Conservation (phyloP, 306 rosid genomes). For the Cicer arietinum region DNA sequence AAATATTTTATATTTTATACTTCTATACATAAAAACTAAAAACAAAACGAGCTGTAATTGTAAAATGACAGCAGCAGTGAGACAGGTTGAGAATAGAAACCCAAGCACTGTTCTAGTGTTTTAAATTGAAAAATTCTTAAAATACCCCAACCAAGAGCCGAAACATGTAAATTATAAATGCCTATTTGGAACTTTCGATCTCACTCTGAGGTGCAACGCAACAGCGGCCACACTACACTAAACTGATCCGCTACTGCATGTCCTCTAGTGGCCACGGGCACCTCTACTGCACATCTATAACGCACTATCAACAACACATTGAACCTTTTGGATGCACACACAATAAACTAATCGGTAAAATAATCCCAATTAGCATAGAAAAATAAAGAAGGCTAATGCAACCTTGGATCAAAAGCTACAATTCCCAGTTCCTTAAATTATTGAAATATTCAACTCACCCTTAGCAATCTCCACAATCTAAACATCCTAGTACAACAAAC, state of each 20-base stretch:
- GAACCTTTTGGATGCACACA: constrained; percentile 48
- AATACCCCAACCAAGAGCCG: background rate
- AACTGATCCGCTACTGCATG: background rate
- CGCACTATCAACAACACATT: background rate
- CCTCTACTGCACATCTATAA: background rate
- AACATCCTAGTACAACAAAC: constrained; percentile 13
- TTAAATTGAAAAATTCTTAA: background rate
- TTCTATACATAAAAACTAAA: too few species aligned
- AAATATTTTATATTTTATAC: too few species aligned
- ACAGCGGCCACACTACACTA: background rate
- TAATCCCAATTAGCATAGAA: constrained; percentile 63
- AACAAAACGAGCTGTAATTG: background rate
- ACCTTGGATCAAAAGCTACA: constrained; percentile 67
- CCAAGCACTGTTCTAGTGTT: background rate
- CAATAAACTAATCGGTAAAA: constrained; percentile 10
- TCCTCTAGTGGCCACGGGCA: background rate
- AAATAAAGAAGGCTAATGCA: constrained; percentile 47
- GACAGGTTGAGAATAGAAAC: background rate
- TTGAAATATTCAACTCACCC: constrained; percentile 59
- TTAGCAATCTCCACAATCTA: constrained; percentile 60
- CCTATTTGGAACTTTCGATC: too few species aligned
- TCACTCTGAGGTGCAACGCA: background rate
- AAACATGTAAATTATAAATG: background rate
- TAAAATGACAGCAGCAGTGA: background rate
- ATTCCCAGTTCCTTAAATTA: constrained; percentile 55